These are phyloP conservation scores for Vigna radiata DNA, from an alignment of 306 rosid species.

Conservation along the genomic window DNA sequence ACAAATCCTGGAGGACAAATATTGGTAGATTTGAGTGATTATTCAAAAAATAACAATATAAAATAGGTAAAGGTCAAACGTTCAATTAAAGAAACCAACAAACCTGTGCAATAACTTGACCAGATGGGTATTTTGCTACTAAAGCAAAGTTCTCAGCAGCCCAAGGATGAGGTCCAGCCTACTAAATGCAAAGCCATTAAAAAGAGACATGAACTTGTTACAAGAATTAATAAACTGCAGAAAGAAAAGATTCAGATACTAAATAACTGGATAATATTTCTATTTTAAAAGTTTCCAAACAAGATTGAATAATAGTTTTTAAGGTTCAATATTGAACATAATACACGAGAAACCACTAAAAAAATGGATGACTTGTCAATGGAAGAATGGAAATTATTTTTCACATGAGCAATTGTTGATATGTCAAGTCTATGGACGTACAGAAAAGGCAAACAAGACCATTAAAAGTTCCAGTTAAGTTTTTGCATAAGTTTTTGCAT, in stretches of 20 bases:
- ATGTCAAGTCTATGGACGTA: neutral
- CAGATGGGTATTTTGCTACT: slow-evolving; percentile 89
- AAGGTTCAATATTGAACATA: slow-evolving; percentile 25
- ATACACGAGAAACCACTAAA: slow-evolving; percentile 30
- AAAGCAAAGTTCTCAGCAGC: slow-evolving; percentile 84
- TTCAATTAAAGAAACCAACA: slow-evolving; percentile 38
- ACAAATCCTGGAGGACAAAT: slow-evolving; percentile 73
- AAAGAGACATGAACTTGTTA: slow-evolving; percentile 27
- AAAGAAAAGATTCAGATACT: slow-evolving; percentile 29
- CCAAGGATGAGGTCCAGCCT: slow-evolving; percentile 98
- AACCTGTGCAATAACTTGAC: slow-evolving; percentile 82
- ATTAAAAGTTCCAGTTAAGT: neutral
- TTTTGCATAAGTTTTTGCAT: neutral
- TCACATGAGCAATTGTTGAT: slow-evolving; percentile 8
- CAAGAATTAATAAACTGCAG: slow-evolving; percentile 24
- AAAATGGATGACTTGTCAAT: neutral
- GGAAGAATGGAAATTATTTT: neutral
- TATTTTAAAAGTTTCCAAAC: neutral
- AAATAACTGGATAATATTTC: slow-evolving; percentile 23
- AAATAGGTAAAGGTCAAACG: neutral
- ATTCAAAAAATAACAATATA: slow-evolving; percentile 32
- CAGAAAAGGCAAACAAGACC: neutral
- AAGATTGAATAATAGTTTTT: slow-evolving; percentile 19
- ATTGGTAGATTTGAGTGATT: slow-evolving; percentile 37
- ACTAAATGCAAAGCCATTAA: slow-evolving; percentile 46